Percentiles rank a stretch among this genome's conserved stretches.
Evolutionary conservation across 306 rosid species (phyloP).

Genomic region (Prosopis cineraria): DNA sequence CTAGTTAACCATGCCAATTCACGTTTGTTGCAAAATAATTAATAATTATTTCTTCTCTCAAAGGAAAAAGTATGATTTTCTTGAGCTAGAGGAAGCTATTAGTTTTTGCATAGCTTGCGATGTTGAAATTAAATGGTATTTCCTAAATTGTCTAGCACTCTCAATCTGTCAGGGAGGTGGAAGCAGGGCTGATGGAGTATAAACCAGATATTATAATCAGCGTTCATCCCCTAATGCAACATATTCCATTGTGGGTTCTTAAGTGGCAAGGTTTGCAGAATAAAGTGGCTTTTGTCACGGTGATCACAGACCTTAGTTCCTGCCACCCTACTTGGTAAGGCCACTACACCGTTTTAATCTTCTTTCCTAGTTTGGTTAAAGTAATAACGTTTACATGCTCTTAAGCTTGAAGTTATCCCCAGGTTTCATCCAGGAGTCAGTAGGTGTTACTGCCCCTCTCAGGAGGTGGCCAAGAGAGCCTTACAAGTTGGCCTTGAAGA

Average conservation of each 20-base stretch:
- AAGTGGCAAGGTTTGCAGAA: constrained; percentile 96
- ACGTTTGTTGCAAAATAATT: constrained; percentile 12
- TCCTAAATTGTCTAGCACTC: constrained; percentile 30
- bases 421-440: constrained; percentile 98
- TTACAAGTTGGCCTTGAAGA: constrained; percentile 73
- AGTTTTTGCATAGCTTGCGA: neutral
- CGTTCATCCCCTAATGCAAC: constrained; percentile 98
- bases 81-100: constrained; percentile 12
- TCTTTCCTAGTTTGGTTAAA: constrained; percentile 16
- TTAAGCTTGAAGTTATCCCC: constrained; percentile 35
- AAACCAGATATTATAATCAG: constrained; percentile 94
- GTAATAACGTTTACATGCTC: constrained; percentile 16
- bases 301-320: constrained; percentile 83
- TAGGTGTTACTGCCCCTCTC: constrained; percentile 93
- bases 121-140: constrained; percentile 20
- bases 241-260: constrained; percentile 98
- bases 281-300: constrained; percentile 88
- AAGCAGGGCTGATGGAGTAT: constrained; percentile 93
- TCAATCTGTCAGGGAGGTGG: constrained; percentile 78
- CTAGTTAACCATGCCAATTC: constrained; percentile 19
- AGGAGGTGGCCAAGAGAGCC: constrained; percentile 86
- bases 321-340: constrained; percentile 96
- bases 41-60: neutral
- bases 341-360: constrained; percentile 7
- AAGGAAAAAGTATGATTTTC: neutral